phyloP scores from a whole-genome alignment of 148 eudicot genomes.

The Persicaria maculosa region DNA sequence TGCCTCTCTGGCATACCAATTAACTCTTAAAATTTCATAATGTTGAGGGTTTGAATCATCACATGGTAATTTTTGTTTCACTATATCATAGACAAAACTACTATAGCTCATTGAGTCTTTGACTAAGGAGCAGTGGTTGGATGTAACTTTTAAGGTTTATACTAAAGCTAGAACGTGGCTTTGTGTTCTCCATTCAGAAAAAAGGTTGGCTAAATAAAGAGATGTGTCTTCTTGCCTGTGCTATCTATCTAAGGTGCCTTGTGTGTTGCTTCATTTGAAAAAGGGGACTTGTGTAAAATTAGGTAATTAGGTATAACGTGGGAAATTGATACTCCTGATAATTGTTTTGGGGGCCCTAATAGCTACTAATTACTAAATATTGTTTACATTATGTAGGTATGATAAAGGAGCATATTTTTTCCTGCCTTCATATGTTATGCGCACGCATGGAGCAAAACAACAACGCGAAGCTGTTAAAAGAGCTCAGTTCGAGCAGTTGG shows the following conservation, averaged over 20 bases:
- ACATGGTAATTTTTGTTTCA: not conserved
- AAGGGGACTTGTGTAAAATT: not conserved
- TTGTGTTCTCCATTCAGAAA: not conserved
- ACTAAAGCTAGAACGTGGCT: not conserved
- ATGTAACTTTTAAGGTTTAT: not conserved
- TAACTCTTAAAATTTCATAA: not conserved
- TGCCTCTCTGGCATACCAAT: not conserved
- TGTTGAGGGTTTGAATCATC: not conserved
- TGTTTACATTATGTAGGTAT: conserved; percentile 34
- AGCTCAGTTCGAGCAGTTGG: conserved; percentile 41
- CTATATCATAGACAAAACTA: not conserved
- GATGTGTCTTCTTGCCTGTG: not conserved
- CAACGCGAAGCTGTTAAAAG: conserved; percentile 66
- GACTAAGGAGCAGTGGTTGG: not conserved
- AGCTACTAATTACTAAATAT: not conserved
- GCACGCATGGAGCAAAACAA: conserved; percentile 86
- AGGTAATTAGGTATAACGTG: not conserved
- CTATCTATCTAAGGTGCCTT: not conserved
- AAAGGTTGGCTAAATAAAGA: not conserved
- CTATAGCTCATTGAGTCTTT: not conserved
- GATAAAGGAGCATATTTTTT: conserved; percentile 70
- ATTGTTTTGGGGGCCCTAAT: not conserved
- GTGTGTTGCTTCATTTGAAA: conserved; percentile 1
- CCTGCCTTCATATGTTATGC: conserved; percentile 84
- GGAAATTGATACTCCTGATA: not conserved